phyloP scores from a whole-genome alignment of 345 rosid species.

The Hypericum perforatum region DNA sequence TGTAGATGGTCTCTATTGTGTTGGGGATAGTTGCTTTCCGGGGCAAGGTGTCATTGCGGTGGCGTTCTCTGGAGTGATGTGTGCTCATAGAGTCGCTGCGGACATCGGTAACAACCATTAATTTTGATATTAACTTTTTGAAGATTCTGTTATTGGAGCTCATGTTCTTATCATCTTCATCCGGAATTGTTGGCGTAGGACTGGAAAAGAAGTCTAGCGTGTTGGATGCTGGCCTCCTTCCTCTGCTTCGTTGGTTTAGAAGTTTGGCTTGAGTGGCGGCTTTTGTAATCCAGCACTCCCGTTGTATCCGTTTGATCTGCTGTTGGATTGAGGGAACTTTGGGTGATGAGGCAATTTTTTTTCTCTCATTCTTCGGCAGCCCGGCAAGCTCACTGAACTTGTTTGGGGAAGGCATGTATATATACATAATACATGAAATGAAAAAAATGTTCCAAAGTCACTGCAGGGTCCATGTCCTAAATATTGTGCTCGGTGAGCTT shows the following conservation, averaged over 20 bases:
- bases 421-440: too few species aligned
- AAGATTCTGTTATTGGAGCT: neutral
- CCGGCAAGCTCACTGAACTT: too few species aligned
- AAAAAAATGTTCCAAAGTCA: too few species aligned
- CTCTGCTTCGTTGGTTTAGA: conserved; percentile 68
- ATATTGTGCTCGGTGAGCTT: too few species aligned
- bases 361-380: too few species aligned
- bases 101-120: conserved; percentile 55
- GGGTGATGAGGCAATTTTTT: too few species aligned
- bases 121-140: neutral
- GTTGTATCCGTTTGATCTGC: too few species aligned
- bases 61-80: conserved; percentile 92
- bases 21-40: conserved; percentile 97
- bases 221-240: conserved; percentile 62
- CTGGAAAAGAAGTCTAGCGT: conserved; percentile 66
- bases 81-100: conserved; percentile 97
- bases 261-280: conserved; percentile 44
- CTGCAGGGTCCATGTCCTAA: too few species aligned
- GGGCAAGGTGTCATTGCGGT: conserved; percentile 98
- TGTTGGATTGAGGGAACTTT: too few species aligned
- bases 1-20: conserved; percentile 72
- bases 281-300: too few species aligned
- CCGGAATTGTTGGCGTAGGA: conserved; percentile 23
- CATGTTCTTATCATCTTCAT: neutral
- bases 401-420: too few species aligned